A percentile compares a stretch with the other conserved stretches of the same genome.
phyloP scores from a whole-genome alignment of 164 flowering plant species.

The Tetracentron sinense region DNA sequence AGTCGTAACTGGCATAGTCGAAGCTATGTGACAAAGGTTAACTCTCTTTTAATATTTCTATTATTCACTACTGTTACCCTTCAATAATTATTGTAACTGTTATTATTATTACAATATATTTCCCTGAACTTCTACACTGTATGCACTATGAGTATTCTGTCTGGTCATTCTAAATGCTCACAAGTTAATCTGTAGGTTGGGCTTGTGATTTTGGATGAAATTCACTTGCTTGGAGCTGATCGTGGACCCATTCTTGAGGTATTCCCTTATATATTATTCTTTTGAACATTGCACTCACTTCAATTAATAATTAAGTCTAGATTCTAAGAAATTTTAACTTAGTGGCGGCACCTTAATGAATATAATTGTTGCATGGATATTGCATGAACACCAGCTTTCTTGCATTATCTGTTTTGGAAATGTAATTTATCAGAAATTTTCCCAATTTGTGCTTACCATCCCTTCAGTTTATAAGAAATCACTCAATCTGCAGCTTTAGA shows the following conservation, averaged over 20 bases:
- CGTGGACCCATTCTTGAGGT: conserved; percentile 99
- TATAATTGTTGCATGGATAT: neutral
- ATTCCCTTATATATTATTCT: conserved; percentile 5
- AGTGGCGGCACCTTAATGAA: neutral
- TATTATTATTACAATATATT: neutral
- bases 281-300: neutral
- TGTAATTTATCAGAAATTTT: neutral
- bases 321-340: too few species aligned
- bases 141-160: neutral
- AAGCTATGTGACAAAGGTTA: conserved; percentile 90
- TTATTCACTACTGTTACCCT: neutral
- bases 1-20: conserved; percentile 98
- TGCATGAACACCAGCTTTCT: neutral
- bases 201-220: conserved; percentile 93
- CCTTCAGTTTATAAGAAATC: neutral
- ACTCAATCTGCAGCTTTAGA: neutral
- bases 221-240: conserved; percentile 97
- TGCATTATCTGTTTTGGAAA: neutral
- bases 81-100: neutral
- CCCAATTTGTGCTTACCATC: neutral
- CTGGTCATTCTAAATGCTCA: neutral
- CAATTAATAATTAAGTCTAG: neutral
- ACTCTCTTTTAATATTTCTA: conserved; percentile 6
- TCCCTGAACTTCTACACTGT: neutral
- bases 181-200: conserved; percentile 64